Conservation (phyloP, 129 eudicot species). For the Flaveria ramosissima region DNA sequence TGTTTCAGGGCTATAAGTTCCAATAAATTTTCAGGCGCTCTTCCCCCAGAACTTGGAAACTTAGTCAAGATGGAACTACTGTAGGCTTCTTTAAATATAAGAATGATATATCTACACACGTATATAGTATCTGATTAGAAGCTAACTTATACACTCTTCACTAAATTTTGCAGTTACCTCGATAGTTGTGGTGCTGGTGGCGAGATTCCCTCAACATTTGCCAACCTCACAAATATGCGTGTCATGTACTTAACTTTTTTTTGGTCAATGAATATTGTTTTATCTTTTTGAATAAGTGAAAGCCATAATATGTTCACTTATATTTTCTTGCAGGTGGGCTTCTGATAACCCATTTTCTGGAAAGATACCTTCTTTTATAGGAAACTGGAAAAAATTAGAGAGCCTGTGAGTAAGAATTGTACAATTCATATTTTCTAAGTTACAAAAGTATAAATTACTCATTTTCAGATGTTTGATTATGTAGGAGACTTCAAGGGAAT, state of each 20-base stretch:
- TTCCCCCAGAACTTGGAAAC: conserved; percentile 70
- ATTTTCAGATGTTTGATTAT: conserved; percentile 23
- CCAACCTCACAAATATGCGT: conserved; percentile 42
- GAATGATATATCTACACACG: neutral
- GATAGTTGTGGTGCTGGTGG: conserved; percentile 70
- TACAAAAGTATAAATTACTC: neutral
- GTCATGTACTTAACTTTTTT: conserved; percentile 42
- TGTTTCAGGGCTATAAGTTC: conserved; percentile 54
- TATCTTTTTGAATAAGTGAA: neutral
- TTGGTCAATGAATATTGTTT: neutral
- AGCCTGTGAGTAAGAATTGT: conserved; percentile 49
- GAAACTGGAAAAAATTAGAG: conserved; percentile 53
- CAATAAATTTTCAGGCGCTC: conserved; percentile 69
- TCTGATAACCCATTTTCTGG: conserved; percentile 72
- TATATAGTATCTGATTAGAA: conserved; percentile 1
- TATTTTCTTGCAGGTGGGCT: conserved; percentile 60
- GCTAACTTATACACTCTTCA: conserved; percentile 16
- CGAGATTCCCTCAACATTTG: conserved; percentile 63
- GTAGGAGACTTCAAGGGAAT: conserved; percentile 78
- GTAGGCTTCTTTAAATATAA: conserved; percentile 38
- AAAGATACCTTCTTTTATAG: conserved; percentile 60
- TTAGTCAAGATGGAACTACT: conserved; percentile 40
- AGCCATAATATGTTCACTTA: neutral
- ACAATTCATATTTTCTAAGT: neutral
- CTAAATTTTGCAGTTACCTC: conserved; percentile 48